These are phyloP conservation scores for Fusarium albosuccineum DNA, from an alignment of 2,329 filamentous ascomycete genomes.

Conservation along the genomic window DNA sequence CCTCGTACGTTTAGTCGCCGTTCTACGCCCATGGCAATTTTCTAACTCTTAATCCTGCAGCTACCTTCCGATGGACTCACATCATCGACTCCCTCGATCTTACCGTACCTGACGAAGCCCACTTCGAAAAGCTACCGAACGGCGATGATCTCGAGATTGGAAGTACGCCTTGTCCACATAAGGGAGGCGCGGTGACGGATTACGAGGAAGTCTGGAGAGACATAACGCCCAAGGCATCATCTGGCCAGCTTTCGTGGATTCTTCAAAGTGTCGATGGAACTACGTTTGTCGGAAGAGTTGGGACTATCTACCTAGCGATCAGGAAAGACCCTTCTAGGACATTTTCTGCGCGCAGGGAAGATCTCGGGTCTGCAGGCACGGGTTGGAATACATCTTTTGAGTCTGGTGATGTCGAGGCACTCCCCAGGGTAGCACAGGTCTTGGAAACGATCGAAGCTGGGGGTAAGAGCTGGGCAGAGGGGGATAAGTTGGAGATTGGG, in stretches of 20 bases:
- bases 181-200: conserved; percentile 24
- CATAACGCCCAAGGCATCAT: conserved; percentile 22
- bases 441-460: neutral
- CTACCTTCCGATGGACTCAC: conserved; percentile 42
- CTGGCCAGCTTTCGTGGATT: conserved; percentile 35
- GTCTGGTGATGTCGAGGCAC: neutral
- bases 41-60: conserved; percentile 5
- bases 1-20: conserved; percentile 20
- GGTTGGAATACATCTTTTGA: conserved; percentile 6
- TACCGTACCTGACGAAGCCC: conserved; percentile 37
- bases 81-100: conserved; percentile 42
- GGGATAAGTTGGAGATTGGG: no score
- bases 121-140: conserved; percentile 37
- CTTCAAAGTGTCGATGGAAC: conserved; percentile 33
- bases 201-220: conserved; percentile 44
- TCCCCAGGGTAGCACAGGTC: neutral
- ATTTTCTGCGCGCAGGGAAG: conserved; percentile 10
- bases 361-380: neutral
- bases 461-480: no score
- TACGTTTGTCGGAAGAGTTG: conserved; percentile 37
- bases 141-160: conserved; percentile 42
- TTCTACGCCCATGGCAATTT: neutral
- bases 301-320: conserved; percentile 34
- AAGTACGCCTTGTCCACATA: conserved; percentile 25
- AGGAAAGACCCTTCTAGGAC: conserved; percentile 5